Base-by-base conservation (phyloP, 495 filamentous ascomycete species). In the Xylaria nigripes region DNA sequence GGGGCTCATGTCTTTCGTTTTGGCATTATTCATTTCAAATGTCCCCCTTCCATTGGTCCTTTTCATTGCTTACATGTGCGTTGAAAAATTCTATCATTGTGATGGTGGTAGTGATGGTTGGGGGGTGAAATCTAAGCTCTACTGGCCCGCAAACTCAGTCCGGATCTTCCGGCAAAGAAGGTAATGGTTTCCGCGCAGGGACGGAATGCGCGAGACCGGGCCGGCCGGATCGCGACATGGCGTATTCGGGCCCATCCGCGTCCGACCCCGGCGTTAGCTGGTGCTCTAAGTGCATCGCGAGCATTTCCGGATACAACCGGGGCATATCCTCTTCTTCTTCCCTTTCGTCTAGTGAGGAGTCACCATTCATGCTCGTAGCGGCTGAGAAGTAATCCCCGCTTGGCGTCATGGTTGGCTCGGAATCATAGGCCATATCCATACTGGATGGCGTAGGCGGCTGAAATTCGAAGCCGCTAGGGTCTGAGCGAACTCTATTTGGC, bases 151-250 rank as follows among this genome's bases (percentile, higher is more conserved):
- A 64, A 54, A 61, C 67, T 21, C 68, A 65, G 56, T 65, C 69
- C 9, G 71, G 65, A 53, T 70, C 68, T 56, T 74, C 72, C 9
- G 76, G 75, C n/a, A 78, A 58, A 44, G 76, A 74, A 45, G 76
- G 76, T n/a, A 80, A 51, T 1, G 75, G 76, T 55, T 78, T 78
- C 50, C 69, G 66, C 18, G 65, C 57, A 12, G 63, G 60, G 10
- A 50, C 56, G 19, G 48, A 44, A 53, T 64, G 63, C 25, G 54
- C 41, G 34, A 64, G 47, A 19, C 55, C 51, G 16, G 63, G 56
- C 52, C 63, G 60, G 40, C 63, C 59, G 23, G 63, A 58, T 29
- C 58, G 30, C 13, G 43, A 8, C 0, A 53, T 25, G 13, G 54
- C 44, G 15, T 61, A 63, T 34, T 66, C 63, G 2, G 51, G 16